phyloP scores from a whole-genome alignment of 192 early-diverging fungal genomes.

The Oehlia diaphana region DNA sequence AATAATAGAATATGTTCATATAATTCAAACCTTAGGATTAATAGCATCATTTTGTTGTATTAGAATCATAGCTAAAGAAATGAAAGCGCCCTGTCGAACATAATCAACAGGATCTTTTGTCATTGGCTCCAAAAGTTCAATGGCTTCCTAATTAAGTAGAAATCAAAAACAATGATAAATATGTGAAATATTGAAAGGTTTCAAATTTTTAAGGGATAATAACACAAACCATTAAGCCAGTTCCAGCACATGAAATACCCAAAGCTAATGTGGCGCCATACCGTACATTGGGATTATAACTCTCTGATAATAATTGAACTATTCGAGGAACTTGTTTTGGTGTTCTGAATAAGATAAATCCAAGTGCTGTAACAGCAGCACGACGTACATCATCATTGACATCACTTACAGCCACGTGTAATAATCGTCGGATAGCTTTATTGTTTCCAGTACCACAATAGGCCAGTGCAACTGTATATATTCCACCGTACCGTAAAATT shows the following conservation, averaged over 20 bases:
- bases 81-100: slow-evolving; percentile 95
- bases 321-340: slow-evolving; percentile 97
- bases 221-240: slow-evolving; percentile 68
- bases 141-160: slow-evolving; percentile 63
- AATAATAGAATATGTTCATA: background rate
- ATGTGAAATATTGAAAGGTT: background rate
- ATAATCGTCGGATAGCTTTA: slow-evolving; percentile 88
- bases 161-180: background rate
- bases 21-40: slow-evolving; percentile 58
- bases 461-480: slow-evolving; percentile 97
- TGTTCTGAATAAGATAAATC: slow-evolving; percentile 91
- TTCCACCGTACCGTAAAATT: slow-evolving; percentile 93
- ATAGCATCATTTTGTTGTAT: slow-evolving; percentile 92
- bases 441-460: slow-evolving; percentile 98
- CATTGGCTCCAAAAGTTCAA: slow-evolving; percentile 95
- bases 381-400: slow-evolving; percentile 99
- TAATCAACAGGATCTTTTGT: slow-evolving; percentile 96
- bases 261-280: slow-evolving; percentile 95
- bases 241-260: slow-evolving; percentile 97
- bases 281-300: slow-evolving; percentile 98
- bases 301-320: slow-evolving; percentile 95
- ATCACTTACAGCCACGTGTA: slow-evolving; percentile 97
- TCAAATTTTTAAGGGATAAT: background rate
- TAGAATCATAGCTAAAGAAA: slow-evolving; percentile 92
- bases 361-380: slow-evolving; percentile 96